A percentile compares a stretch with the other conserved stretches of the same genome.
These are phyloP conservation scores for Trichoderma erinaceum DNA, from an alignment of 495 filamentous ascomycete species.

Conservation along the genomic window DNA sequence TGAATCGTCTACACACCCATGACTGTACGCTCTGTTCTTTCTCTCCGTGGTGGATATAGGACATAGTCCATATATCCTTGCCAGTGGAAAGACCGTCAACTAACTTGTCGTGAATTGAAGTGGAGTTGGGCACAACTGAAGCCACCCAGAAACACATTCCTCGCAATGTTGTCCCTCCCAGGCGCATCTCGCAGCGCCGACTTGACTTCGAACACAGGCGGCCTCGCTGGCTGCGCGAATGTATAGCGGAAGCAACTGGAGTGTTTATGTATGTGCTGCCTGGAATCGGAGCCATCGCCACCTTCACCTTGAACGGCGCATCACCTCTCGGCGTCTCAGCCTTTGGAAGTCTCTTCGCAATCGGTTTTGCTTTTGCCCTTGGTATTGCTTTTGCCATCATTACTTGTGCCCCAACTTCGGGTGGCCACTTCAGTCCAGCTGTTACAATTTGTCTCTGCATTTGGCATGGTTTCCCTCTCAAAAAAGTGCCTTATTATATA, in stretches of 20 bases:
- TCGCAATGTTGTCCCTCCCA: conserved; percentile 38
- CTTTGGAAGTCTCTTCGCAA: conserved; percentile 42
- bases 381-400: conserved; percentile 53
- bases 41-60: background rate
- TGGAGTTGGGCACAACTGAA: conserved; percentile 46
- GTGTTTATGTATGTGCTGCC: conserved; percentile 50
- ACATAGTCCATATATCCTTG: background rate
- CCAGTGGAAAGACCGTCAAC: background rate
- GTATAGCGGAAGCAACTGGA: conserved; percentile 44
- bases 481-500: conserved; percentile 48
- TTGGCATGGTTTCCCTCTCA: conserved; percentile 49
- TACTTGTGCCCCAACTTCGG: conserved; percentile 44
- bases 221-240: conserved; percentile 43
- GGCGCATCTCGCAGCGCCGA: conserved; percentile 42
- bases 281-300: conserved; percentile 41
- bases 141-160: conserved; percentile 40
- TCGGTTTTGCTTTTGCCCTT: conserved; percentile 45
- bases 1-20: conserved; percentile 1
- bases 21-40: background rate
- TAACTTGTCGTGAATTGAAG: conserved; percentile 18
- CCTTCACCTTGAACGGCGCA: conserved; percentile 39
- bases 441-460: conserved; percentile 45
- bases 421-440: conserved; percentile 49
- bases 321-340: conserved; percentile 18
- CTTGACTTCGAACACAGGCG: conserved; percentile 45